A percentile compares a stretch with the other conserved stretches of the same genome.
Evolutionary conservation across 75 land plant species (phyloP).

Genomic region (Pinus albicaulis): DNA sequence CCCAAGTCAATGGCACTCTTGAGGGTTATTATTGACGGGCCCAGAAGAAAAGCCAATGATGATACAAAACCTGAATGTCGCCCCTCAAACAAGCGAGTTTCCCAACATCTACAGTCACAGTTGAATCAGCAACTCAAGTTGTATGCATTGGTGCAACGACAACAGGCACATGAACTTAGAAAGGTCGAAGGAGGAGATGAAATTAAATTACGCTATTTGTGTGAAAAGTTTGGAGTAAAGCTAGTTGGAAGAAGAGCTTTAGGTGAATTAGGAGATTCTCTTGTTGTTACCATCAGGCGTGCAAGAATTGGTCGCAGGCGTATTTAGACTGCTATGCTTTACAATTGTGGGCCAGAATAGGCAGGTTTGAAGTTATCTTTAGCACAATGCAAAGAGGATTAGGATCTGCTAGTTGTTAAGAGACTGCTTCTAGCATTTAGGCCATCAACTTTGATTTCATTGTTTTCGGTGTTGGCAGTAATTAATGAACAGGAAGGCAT

Average conservation of each 20-base stretch:
- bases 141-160: constrained; percentile 55
- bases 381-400: no score
- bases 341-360: no score
- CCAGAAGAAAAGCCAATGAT: neutral
- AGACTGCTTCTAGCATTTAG: no score
- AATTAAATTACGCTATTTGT: constrained; percentile 36
- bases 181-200: constrained; percentile 42
- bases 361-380: no score
- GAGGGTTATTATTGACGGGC: constrained; percentile 37
- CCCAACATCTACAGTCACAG: neutral
- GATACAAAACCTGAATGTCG: neutral
- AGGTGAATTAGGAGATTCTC: constrained; percentile 35
- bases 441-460: no score
- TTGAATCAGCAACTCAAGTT: constrained; percentile 38
- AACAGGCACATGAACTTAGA: constrained; percentile 60
- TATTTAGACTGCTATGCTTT: no score
- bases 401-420: no score
- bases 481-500: no score
- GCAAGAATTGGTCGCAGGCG: constrained; percentile 28
- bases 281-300: constrained; percentile 43
- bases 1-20: constrained; percentile 57
- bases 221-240: constrained; percentile 50
- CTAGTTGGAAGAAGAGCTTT: constrained; percentile 68
- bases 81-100: neutral
- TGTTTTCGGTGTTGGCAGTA: no score